Evolutionary conservation across 2,329 filamentous ascomycete genomes (phyloP).

Genomic region (Colletotrichum musae): DNA sequence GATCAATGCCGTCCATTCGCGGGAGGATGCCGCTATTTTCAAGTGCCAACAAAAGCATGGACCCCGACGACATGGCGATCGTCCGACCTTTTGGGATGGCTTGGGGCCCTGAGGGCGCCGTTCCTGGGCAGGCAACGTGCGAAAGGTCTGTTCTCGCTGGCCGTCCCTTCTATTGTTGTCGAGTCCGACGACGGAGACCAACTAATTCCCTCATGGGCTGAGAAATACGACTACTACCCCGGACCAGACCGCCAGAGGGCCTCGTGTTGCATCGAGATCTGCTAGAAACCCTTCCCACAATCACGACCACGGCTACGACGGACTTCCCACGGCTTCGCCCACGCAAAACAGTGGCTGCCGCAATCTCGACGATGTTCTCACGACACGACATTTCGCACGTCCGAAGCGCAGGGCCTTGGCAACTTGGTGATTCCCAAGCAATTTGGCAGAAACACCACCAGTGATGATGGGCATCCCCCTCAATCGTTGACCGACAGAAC

Average conservation of each 20-base stretch:
- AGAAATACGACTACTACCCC: constrained; percentile 12
- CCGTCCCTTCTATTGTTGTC: not conserved
- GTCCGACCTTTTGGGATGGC: constrained; percentile 36
- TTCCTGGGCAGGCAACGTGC: constrained; percentile 2
- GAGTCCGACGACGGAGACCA: not conserved
- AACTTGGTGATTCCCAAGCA: constrained; percentile 12
- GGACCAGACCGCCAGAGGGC: not conserved
- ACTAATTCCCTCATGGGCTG: too few species aligned
- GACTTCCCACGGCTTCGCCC: not conserved
- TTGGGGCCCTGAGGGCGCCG: constrained; percentile 10
- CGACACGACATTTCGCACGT: too few species aligned
- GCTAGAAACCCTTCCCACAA: not conserved
- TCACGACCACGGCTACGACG: not conserved
- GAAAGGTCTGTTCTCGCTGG: constrained; percentile 19
- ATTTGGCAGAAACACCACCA: constrained; percentile 1
- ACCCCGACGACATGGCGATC: constrained; percentile 20
- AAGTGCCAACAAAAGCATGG: constrained; percentile 28
- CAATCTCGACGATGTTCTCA: not conserved
- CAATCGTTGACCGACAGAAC: not conserved
- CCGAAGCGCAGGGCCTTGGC: not conserved
- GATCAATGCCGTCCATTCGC: constrained; percentile 24
- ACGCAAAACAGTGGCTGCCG: constrained; percentile 4
- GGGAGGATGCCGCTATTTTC: constrained; percentile 6
- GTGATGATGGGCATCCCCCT: not conserved
- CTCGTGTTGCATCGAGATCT: not conserved